These are phyloP conservation scores for Ilex asprella DNA, from an alignment of 257 asterid genomes.

Conservation along the genomic window DNA sequence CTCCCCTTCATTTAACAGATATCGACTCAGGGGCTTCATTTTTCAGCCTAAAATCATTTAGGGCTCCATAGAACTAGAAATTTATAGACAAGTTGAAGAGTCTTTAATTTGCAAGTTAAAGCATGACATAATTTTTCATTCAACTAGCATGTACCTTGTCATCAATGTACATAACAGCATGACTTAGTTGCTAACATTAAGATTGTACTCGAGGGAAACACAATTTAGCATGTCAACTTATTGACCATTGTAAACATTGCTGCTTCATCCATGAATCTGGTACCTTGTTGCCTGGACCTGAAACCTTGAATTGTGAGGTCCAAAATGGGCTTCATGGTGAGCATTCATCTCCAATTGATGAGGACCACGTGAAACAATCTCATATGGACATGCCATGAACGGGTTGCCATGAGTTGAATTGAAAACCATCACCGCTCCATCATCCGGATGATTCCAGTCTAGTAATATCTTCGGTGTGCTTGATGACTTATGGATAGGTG, in stretches of 20 bases:
- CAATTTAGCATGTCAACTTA: no score
- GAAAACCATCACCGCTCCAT: constrained; percentile 33
- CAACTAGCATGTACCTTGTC: neutral
- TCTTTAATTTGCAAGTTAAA: neutral
- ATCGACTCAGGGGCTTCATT: no score
- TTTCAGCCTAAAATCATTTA: neutral
- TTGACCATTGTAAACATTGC: neutral
- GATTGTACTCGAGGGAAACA: no score
- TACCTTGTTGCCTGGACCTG: neutral
- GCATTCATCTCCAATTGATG: neutral
- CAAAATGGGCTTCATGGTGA: neutral
- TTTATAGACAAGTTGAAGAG: neutral
- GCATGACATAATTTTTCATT: neutral
- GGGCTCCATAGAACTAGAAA: neutral
- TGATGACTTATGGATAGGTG: constrained; percentile 18
- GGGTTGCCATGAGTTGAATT: constrained; percentile 16
- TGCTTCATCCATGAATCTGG: neutral
- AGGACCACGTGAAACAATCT: neutral
- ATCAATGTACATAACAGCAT: no score
- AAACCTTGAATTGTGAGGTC: neutral
- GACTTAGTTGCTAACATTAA: no score
- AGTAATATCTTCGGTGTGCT: constrained; percentile 23
- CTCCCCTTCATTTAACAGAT: neutral
- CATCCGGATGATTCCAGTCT: constrained; percentile 31
- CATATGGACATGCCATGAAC: neutral